phyloP scores from a whole-genome alignment of 2,329 filamentous ascomycete genomes.

The Trichoderma brevicompactum region DNA sequence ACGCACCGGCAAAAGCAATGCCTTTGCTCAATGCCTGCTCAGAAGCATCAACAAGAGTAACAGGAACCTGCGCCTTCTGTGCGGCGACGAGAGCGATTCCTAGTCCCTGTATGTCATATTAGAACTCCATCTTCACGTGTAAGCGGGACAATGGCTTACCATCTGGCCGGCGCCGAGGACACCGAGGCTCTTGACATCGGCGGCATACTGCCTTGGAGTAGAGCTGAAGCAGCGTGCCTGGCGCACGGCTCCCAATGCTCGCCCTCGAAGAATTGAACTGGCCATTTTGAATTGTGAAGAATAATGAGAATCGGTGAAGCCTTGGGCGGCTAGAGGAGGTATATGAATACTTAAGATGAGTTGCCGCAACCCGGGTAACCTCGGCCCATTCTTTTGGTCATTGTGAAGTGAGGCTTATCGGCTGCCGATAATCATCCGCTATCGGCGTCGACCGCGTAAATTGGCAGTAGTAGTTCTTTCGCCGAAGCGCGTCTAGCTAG shows the following conservation, averaged over 20 bases:
- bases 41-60: conserved; percentile 83
- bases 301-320: not conserved
- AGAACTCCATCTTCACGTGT: conserved; percentile 17
- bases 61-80: conserved; percentile 78
- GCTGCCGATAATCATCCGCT: conserved; percentile 30
- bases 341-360: conserved; percentile 16
- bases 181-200: conserved; percentile 83
- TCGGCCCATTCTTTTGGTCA: conserved; percentile 43
- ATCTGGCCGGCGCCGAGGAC: conserved; percentile 96
- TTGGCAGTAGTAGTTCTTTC: not conserved
- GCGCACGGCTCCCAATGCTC: conserved; percentile 43
- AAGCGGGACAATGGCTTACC: conserved; percentile 57
- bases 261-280: conserved; percentile 46
- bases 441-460: conserved; percentile 28
- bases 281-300: conserved; percentile 42
- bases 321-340: conserved; percentile 16
- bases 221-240: conserved; percentile 70
- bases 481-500: conserved; percentile 33
- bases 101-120: conserved; percentile 67
- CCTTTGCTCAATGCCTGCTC: conserved; percentile 87
- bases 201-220: conserved; percentile 61
- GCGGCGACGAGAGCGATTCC: conserved; percentile 96
- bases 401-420: conserved; percentile 22
- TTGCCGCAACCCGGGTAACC: conserved; percentile 46
- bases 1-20: conserved; percentile 80